Evolutionary conservation across 306 rosid species (phyloP), one percentile per base, ranked within the genome.

Genomic region (barrel medic (Medicago truncatula)): DNA sequence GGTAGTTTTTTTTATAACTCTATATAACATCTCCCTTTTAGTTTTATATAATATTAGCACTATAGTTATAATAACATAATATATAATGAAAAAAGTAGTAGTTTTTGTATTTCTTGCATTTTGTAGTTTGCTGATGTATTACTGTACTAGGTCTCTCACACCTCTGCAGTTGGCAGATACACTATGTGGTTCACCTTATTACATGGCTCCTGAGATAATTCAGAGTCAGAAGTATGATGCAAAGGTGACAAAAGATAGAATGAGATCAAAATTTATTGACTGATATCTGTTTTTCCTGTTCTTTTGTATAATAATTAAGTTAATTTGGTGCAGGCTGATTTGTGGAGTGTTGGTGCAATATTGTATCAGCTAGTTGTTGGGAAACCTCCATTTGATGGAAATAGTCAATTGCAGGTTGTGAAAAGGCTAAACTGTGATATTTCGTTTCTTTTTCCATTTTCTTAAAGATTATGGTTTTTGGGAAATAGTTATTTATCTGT

Each of bases 131-230:
- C 75, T 82, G 77, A 71, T 84, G 39, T 53, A 31, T 78, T 46
- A 66, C n/a, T 78, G 52, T 67, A 50, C 73, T 86, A 92, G 99
- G 93, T 89, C 98, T 66, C 93, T 96, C 52, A 79, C 81, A 28
- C 88, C 91, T 50, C 87, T 85, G 68, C 81, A 83, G 18, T 79
- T 96, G 87, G 99, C 98, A 3, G 97, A 96, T 79, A 90, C 99
- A 47, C 80, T 85, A 9, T 96, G 99, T 54, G 99, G 99, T 83
- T 92, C 99, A 68, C 99, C 99, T 18, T 86, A 92, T 67, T 96
- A 96, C 86, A 96, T 96, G 99, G 99, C 99, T 77, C 99, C 99
- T 2, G 99, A 96, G 86, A 96, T 96, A 70, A 87, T 92, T 75
- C 85, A 39, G 69, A 87, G 83, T 65, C 83, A 80, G 66, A 89